Percentiles rank a stretch among this genome's conserved stretches.
phyloP scores from a whole-genome alignment of 495 filamentous ascomycete species.

The Penicillium desertorum region DNA sequence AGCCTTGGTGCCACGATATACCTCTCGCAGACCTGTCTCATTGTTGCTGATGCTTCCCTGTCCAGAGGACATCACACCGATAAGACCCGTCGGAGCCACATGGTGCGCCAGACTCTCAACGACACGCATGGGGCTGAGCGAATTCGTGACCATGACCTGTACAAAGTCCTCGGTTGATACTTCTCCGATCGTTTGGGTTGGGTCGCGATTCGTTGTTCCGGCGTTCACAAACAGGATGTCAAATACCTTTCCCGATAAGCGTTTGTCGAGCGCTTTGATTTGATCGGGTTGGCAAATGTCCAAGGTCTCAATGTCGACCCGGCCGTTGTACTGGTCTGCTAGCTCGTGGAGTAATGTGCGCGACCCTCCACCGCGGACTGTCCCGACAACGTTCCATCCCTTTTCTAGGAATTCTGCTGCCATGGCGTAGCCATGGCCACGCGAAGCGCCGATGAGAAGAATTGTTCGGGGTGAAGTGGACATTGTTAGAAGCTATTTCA shows the following conservation, averaged over 20 bases:
- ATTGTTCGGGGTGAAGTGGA: neutral
- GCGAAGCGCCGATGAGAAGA: neutral
- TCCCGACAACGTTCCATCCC: constrained; percentile 1
- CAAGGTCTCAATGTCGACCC: constrained; percentile 1
- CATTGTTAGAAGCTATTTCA: neutral
- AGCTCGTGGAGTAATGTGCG: constrained; percentile 1
- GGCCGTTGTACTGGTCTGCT: constrained; percentile 4
- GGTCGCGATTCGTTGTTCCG: constrained; percentile 3
- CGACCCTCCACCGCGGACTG: neutral
- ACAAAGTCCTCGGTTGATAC: constrained; percentile 1
- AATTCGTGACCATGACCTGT: constrained; percentile 5
- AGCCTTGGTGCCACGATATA: constrained; percentile 4
- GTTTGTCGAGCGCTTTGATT: neutral
- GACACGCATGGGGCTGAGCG: constrained; percentile 4
- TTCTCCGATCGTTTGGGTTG: neutral
- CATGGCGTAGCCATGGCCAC: constrained; percentile 5
- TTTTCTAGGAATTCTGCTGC: neutral
- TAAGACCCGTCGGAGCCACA: neutral
- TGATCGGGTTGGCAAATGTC: constrained; percentile 6
- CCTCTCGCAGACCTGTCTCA: neutral
- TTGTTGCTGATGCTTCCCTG: constrained; percentile 5
- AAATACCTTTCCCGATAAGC: neutral
- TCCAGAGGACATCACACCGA: constrained; percentile 3
- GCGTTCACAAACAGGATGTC: constrained; percentile 1
- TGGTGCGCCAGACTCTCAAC: constrained; percentile 1